phyloP scores from a whole-genome alignment of 768 basidiomycete genomes.

The Pleurotus salmoneostramineus region DNA sequence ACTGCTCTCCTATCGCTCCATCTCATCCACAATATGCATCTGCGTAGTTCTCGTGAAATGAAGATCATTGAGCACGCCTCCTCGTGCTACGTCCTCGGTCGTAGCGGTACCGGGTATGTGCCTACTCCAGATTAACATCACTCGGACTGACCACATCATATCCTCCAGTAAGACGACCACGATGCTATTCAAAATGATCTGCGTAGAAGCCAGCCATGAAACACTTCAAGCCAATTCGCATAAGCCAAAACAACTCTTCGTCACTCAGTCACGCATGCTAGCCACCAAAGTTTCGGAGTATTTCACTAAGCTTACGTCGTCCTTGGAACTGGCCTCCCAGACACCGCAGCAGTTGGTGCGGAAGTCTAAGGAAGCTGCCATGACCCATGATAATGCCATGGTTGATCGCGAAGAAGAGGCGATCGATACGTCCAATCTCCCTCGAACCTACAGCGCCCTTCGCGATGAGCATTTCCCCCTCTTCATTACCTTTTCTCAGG shows the following conservation, averaged over 20 bases:
- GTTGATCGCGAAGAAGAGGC: conserved; percentile 39
- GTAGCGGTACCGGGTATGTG: conserved; percentile 70
- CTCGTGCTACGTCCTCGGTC: conserved; percentile 64
- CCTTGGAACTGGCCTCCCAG: conserved; percentile 31
- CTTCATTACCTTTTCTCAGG: conserved; percentile 64
- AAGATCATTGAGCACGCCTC: conserved; percentile 53
- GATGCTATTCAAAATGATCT: conserved; percentile 74
- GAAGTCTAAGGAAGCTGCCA: conserved; percentile 15
- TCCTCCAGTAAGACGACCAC: conserved; percentile 67
- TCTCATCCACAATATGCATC: not conserved
- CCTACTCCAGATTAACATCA: not conserved
- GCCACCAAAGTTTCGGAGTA: conserved; percentile 71
- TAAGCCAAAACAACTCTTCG: conserved; percentile 65
- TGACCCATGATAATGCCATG: conserved; percentile 18
- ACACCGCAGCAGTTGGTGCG: conserved; percentile 33
- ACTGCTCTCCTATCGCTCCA: not conserved
- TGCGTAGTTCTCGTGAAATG: conserved; percentile 39
- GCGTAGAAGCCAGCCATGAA: conserved; percentile 55
- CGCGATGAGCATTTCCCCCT: conserved; percentile 63
- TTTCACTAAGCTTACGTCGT: conserved; percentile 47
- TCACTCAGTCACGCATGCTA: conserved; percentile 65
- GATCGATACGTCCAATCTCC: conserved; percentile 39
- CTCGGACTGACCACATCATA: not conserved
- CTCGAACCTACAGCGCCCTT: conserved; percentile 50
- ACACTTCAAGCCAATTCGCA: conserved; percentile 25